A percentile compares a stretch with the other conserved stretches of the same genome.
Evolutionary conservation across 176 grass and related monocot genomes (phyloP).

Genomic region (Leersia perrieri): DNA sequence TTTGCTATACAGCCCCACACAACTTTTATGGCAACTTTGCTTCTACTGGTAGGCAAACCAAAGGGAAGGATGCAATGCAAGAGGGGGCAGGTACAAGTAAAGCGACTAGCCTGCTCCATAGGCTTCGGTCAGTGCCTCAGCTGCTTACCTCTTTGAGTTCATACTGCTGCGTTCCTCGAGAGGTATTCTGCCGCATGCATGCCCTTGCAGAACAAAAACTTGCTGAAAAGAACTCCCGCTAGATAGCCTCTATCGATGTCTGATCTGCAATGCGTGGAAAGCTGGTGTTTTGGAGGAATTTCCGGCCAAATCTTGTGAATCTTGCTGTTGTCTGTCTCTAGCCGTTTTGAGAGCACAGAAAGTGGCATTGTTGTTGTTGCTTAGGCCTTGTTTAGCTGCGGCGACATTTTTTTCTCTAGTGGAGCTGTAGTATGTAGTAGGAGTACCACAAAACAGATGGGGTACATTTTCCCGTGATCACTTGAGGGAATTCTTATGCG

Average conservation of each 20-base stretch:
- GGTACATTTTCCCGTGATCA: neutral
- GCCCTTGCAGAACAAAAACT: neutral
- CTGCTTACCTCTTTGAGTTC: conserved; percentile 29
- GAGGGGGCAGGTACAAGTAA: neutral
- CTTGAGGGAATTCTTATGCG: neutral
- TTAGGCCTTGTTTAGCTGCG: neutral
- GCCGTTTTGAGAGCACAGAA: neutral
- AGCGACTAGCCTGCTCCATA: conserved; percentile 5
- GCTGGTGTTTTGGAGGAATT: conserved; percentile 33
- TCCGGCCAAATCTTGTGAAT: conserved; percentile 35
- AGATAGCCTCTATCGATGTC: neutral
- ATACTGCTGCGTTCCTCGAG: conserved; percentile 23
- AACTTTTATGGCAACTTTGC: conserved; percentile 47
- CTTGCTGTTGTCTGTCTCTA: neutral
- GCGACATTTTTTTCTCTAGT: neutral
- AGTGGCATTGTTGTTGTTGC: neutral
- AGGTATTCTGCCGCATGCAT: neutral
- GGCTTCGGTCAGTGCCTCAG: conserved; percentile 11
- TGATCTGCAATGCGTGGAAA: conserved; percentile 2
- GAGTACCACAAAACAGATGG: neutral
- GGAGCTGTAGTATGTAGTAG: too few relatives aligned
- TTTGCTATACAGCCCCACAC: neutral
- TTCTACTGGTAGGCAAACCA: conserved; percentile 46
- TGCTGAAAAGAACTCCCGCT: too few relatives aligned
- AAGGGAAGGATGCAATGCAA: neutral